phyloP scores from a whole-genome alignment of 202 grass and related monocot genomes.

The Cymbopogon flexuosus region DNA sequence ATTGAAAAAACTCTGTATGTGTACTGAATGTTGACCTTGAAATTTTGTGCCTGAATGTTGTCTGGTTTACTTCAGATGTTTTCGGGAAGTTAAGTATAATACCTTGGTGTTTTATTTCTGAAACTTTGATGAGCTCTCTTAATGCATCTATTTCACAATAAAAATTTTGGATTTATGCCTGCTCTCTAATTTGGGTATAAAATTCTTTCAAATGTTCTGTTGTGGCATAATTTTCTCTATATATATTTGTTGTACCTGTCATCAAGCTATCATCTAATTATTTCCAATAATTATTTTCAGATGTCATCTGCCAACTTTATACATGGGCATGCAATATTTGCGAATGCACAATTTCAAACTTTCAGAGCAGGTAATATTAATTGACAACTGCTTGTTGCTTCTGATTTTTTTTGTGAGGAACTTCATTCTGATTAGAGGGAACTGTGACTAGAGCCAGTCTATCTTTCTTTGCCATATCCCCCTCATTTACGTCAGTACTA shows the following conservation, averaged over 20 bases:
- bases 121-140: not conserved
- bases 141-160: not conserved
- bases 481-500: not conserved
- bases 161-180: not conserved
- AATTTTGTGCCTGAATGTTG: not conserved
- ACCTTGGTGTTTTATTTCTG: not conserved
- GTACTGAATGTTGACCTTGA: slow-evolving; percentile 1
- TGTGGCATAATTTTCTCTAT: not conserved
- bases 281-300: slow-evolving; percentile 44
- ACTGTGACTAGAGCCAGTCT: not conserved
- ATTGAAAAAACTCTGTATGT: slow-evolving; percentile 6
- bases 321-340: slow-evolving; percentile 95
- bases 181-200: slow-evolving; percentile 6
- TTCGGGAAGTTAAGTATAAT: slow-evolving; percentile 9
- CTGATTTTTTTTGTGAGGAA: not conserved
- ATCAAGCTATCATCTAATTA: slow-evolving; percentile 19
- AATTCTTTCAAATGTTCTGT: not conserved
- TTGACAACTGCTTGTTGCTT: not conserved
- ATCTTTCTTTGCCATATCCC: not conserved
- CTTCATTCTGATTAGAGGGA: slow-evolving; percentile 8
- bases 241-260: not conserved
- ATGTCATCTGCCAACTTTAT: slow-evolving; percentile 94
- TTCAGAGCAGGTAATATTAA: slow-evolving; percentile 77
- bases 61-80: not conserved
- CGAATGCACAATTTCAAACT: slow-evolving; percentile 89